Evolutionary conservation across 2,329 filamentous ascomycete species (phyloP), one percentile per base, ranked within the genome.

Genomic region (Didymosphaeria variabile): DNA sequence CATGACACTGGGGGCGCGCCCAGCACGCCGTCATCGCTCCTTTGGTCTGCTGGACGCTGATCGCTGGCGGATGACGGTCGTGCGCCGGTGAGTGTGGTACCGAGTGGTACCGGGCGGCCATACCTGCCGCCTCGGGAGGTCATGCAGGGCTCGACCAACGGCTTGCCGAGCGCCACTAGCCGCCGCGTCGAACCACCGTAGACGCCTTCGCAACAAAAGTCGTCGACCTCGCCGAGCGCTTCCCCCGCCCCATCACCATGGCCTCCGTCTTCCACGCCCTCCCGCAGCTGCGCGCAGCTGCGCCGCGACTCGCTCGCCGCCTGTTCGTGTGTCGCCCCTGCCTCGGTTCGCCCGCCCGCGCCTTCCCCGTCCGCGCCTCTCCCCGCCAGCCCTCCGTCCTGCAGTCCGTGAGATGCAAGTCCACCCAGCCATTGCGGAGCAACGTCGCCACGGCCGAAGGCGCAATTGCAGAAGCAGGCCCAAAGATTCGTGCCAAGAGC

Each of bases 241-340:
- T 59, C 45, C 42, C 52, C 46, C 45, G 29, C 40, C 36, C 21
- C 55, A 59, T 59, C 57, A 60, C 57, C 45, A 79, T 79, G 77
- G 72, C 72, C 26, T 73, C 72, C 45, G 63, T 79, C 29, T 79
- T 77, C 68, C 71, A 75, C 26, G 64, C 73, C 10, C 72, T 79
- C 53, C 77, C 78, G 32, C 72, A 75, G 65, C 69, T 79, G 75
- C 69, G 75, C 58, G 72, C 69, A 13, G 76, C 75, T 8, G 75
- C 77, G 21, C 77, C 78, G 23, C 74, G 75, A 13, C 76, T 80
- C 57, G 71, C 76, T 3, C 70, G 68, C 44, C 70, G 75, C 3
- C 72, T 80, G 32, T 78, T 79, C 59, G 71, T 70, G 45, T 73
- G 67, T 65, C 66, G 67, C 19, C 72, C 75, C 31, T 75, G 74